Base-by-base conservation (phyloP, 2,329 filamentous ascomycete genomes). In the Penicillium sp. region DNA sequence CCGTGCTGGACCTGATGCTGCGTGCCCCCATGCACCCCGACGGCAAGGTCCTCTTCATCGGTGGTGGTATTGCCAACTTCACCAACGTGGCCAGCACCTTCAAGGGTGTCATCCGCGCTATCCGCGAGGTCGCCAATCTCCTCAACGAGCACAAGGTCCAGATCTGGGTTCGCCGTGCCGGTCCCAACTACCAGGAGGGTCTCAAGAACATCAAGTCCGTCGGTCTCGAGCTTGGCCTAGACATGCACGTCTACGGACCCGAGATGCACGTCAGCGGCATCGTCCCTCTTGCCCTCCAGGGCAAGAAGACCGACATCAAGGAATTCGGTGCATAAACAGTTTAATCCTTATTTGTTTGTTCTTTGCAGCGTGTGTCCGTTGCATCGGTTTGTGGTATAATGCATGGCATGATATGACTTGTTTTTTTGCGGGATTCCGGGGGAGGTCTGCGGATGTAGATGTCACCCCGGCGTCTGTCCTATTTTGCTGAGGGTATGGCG, bases 61-160 rank as follows among this genome's bases (percentile, higher is more conserved):
- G 94, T 77, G 94, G 94, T 81, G 94, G 94, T 85, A 99, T 99
- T 84, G 94, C 94, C 84, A 99, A 99, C 88, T 99, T 99, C 83
- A 99, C 94, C 83, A 99, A 97, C 80, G 94, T 99, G 52, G 94
- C 94, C 58, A 94, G 89, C 68, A 99, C 94, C 62, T 99, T 99
- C 89, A 99, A 99, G 86, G 94, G 94, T 82, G 93, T 99, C 77
- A 99, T 99, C 75, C 89, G 91, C 67, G 94, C 94, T 57, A 85
- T 99, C 64, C 87, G 93, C 64, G 94, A 97, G 79, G 91, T 93
- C 67, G 85, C 92, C 58, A 86, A 86, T 61, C 83, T 88, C 62
- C 85, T 99, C 66, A 86, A 86, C 72, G 94, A 99, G 85, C 94
- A 99, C 87, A 96, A 96, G 71, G 90, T 94, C 64, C 88, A 96